Evolutionary conservation across 176 grass and related monocot species (phyloP), one percentile per base, ranked within the genome.

Genomic region (Triticum monococcum): DNA sequence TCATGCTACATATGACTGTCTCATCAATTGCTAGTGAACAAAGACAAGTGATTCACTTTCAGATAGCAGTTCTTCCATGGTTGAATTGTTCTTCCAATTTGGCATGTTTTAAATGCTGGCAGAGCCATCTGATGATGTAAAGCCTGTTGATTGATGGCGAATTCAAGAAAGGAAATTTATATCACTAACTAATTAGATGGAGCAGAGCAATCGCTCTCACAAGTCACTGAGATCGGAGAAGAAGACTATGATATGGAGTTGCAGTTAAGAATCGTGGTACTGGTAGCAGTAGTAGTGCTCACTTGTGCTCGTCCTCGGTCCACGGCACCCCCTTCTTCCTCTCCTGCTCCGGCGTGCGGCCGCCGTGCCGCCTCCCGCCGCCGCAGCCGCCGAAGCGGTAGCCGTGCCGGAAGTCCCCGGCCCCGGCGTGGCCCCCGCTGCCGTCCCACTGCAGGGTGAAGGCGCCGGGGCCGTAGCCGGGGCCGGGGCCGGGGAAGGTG

Each of bases 271-370:
- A 54, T 54, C 50, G 14, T 52, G 48, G 48, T 50, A 2, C 5
- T 52, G 48, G 48, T 50, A 2, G 33, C 4, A 35, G 14, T 52
- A 17, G 33, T 38, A 59, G 2, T 79, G 79, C 87, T 92, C 74
- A 95, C 95, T 75, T 92, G 87, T 98, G 95, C 87, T 98, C 95
- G 66, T 93, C 93, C 88, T 98, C 91, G 24, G 95, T 95, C 95
- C 95, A 98, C 79, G 95, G 95, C 82, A 98, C 85, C 66, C 95
- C 95, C 88, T 98, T 98, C 91, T 95, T 95, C 79, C 95, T 90
- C 80, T 98, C 95, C 75, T 98, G 95, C 81, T 98, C 91, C n/a
- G 80, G 85, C 52, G 85, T 85, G 46, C 73, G 91, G 69, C 78
- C 85, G 62, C 41, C 56, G 83, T 87, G 84, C 72, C 92, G 89